Base-by-base conservation (phyloP, 148 eudicot species). In the Dianthus caryophyllus region DNA sequence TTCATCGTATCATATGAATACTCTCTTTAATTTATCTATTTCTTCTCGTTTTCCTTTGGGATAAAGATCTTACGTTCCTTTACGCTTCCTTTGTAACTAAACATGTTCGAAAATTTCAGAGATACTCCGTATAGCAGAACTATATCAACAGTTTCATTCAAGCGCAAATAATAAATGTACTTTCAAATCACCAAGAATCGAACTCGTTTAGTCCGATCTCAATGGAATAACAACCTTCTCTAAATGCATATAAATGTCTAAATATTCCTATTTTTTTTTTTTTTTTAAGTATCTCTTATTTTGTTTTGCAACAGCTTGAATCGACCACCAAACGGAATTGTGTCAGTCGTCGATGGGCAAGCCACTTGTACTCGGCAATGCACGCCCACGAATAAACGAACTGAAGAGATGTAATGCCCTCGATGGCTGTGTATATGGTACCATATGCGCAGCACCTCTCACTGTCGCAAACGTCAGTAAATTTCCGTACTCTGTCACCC, bases 391-490 rank as follows among this genome's bases (percentile, higher is more conserved):
- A 15, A 88, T 70, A 59, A 90, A 88, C 14, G 87, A 77, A 62
- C 92, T 90, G 85, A 94, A 94, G 29, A 94, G 83, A 58, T 93
- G 97, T 77, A 93, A 73, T 49, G 98, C 98, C 65, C 98, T 83
- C 60, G 95, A 81, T 30, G 98, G 95, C 71, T 93, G 98, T 39
- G 98, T 79, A 72, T 89, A 89, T 5, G 98, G 98, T n/a, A 93
- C 98, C 98, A 93, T 93, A 81, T 90, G 98, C 67, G 98, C 88
- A 51, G 98, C 98, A 39, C 96, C 98, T 65, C 98, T 85, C 24
- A 93, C 98, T 0, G 98, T 93, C 0, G 97, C 96, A 73, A 89
- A 93, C 0, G 95, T 93, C 49, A 89, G 70, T 56, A 84, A n/a
- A 54, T 86, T 79, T 59, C 98, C 98, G 55, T 93, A 93, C 73